These are phyloP conservation scores for Peniophora sp. DNA, from an alignment of 1,284 basidiomycete species.

Conservation along the genomic window DNA sequence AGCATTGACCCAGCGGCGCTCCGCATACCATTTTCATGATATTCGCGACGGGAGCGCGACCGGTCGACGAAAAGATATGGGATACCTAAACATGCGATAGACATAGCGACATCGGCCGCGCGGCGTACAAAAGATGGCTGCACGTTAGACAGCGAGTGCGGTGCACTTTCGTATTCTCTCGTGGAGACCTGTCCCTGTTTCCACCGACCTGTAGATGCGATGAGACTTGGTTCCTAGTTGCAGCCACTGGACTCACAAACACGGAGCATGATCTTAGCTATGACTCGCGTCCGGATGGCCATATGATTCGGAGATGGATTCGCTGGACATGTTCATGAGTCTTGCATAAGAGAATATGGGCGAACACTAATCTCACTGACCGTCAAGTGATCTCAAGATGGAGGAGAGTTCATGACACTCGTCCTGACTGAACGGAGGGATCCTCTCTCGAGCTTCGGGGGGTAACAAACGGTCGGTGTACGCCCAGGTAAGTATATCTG, in stretches of 20 bases:
- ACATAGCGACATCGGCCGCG: conserved; percentile 48
- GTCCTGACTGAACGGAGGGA: conserved; percentile 60
- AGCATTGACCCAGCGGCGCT: conserved; percentile 46
- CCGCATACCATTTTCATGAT: conserved; percentile 50
- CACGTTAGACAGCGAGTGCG: conserved; percentile 29
- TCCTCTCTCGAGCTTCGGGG: conserved; percentile 35
- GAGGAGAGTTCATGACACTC: conserved; percentile 65
- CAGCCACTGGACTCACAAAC: conserved; percentile 39
- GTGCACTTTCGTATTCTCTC: conserved; percentile 29
- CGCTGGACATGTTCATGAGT: conserved; percentile 16
- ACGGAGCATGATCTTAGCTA: conserved; percentile 60
- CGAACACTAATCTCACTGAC: conserved; percentile 8
- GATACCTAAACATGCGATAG: conserved; percentile 60
- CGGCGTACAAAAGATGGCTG: conserved; percentile 37
- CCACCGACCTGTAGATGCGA: conserved; percentile 50
- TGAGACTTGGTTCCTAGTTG: background rate
- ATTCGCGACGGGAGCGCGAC: conserved; percentile 36
- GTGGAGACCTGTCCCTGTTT: conserved; percentile 62
- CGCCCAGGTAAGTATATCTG: conserved; percentile 67
- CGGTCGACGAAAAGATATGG: conserved; percentile 63
- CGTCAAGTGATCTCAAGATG: conserved; percentile 45
- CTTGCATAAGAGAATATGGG: background rate
- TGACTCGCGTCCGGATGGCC: conserved; percentile 57
- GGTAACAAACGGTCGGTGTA: conserved; percentile 70
- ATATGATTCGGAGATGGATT: conserved; percentile 27